Base-by-base conservation (phyloP, 208 protist species). In the Leishmania tarentolae region DNA sequence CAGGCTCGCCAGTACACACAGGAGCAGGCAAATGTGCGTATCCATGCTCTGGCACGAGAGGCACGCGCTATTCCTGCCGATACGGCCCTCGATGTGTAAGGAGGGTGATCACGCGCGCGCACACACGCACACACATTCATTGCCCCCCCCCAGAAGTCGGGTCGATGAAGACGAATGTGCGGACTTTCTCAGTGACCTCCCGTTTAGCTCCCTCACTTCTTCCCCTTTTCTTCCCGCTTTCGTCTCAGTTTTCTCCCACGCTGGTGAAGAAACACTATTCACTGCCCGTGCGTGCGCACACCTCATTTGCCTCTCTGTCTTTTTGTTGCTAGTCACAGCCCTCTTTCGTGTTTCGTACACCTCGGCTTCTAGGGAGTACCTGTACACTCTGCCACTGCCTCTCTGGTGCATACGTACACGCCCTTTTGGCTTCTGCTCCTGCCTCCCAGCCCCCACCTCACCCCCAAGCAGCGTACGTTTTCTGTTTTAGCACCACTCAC, bases 301-400 rank as follows among this genome's bases (percentile, higher is more conserved):
- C 42, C 21, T 47, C 47, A 50, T 68, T 75, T 66, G 37, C 42
- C 50, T 56, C 57, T 13, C 13, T 56, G 24, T 87, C 35, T 83
- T 56, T 82, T 83, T 83, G 75, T 81, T 83, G 70, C 56, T 76
- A 21, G 50, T 65, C 35, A 24, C 44, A 81, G 63, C 70, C 47
- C 66, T 78, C 59, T 78, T 75, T 46, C 75, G 19, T 37, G 21
- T 80, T 44, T 40, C 9, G 3, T 77, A 19, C 42, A 1, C 17
- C 82, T 47, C 70, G 83, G 42, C 65, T 68, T 68, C 31, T 40
- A 28, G 28, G 8, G 28, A 13, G 13, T 35, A 35, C 31, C 31
- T 35, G 40, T 9, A 7, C n/a, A 35, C 42, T 72, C 40, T 47
- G 4, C 66, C 40, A 31, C 66, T 72, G 40, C 40, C 21, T n/a